These are phyloP conservation scores for Cordyceps militaris DNA, from an alignment of 2,329 filamentous ascomycete genomes.

Conservation along the genomic window DNA sequence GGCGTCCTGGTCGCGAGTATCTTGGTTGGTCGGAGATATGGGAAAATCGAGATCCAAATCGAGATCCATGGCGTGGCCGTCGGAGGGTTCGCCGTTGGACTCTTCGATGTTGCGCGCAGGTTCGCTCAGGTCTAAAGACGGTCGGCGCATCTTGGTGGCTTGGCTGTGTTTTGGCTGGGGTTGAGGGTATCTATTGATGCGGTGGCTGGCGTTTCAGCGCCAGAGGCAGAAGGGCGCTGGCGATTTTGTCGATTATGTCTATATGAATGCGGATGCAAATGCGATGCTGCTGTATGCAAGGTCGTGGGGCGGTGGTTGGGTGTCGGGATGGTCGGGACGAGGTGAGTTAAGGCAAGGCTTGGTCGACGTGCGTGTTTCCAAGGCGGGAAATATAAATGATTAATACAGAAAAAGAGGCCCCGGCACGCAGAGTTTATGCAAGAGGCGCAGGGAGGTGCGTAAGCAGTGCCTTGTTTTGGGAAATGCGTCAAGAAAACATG, in stretches of 20 bases:
- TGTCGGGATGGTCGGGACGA: neutral
- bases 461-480: neutral
- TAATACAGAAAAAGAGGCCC: neutral
- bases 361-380: neutral
- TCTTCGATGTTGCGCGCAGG: constrained; percentile 35
- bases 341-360: neutral
- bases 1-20: constrained; percentile 28
- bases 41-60: constrained; percentile 25
- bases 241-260: neutral
- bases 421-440: neutral
- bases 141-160: constrained; percentile 33
- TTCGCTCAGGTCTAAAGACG: constrained; percentile 35
- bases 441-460: neutral
- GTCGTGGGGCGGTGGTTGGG: constrained; percentile 7
- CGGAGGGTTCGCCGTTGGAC: constrained; percentile 23
- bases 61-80: constrained; percentile 20
- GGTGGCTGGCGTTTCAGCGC: neutral
- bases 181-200: neutral
- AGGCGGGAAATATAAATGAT: neutral
- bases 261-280: constrained; percentile 3
- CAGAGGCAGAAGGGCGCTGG: neutral
- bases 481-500: constrained; percentile 1
- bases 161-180: neutral
- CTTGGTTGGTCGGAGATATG: constrained; percentile 32
- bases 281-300: neutral